Evolutionary conservation across 1,284 basidiomycete species (phyloP).

Genomic region (Apiotrichum akiyoshidainum): DNA sequence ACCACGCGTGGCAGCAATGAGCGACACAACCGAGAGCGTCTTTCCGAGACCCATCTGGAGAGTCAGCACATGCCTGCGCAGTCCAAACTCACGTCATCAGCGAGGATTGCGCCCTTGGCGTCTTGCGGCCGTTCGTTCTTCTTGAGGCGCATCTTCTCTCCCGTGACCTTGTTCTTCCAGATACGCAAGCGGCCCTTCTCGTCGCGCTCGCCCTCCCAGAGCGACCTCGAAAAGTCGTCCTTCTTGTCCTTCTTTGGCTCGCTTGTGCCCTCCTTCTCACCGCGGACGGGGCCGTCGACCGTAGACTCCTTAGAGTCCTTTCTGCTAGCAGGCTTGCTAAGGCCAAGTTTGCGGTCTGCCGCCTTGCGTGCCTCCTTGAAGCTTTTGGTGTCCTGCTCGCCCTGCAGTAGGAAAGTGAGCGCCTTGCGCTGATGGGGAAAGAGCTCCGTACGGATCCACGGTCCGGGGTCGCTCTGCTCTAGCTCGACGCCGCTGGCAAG

Average conservation of each 20-base stretch:
- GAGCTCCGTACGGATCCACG: conserved; percentile 80
- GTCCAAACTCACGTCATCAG: conserved; percentile 69
- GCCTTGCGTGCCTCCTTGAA: conserved; percentile 41
- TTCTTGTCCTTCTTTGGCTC: conserved; percentile 22
- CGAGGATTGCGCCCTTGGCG: conserved; percentile 84
- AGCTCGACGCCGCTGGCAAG: conserved; percentile 83
- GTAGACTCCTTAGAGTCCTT: conserved; percentile 20
- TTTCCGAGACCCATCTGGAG: conserved; percentile 87
- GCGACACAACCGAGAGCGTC: conserved; percentile 85
- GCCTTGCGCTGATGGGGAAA: conserved; percentile 99
- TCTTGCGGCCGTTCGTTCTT: conserved; percentile 62
- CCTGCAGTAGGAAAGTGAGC: conserved; percentile 89
- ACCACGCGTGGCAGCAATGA: conserved; percentile 78
- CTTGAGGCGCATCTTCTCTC: conserved; percentile 60
- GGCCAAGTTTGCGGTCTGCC: conserved; percentile 25
- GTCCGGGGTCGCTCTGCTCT: conserved; percentile 76
- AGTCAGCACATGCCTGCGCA: conserved; percentile 17
- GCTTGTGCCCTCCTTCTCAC: conserved; percentile 3
- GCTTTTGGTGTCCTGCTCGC: conserved; percentile 59
- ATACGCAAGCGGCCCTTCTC: conserved; percentile 59
- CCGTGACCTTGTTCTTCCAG: conserved; percentile 84
- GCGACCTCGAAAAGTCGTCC: conserved; percentile 32
- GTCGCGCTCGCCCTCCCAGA: conserved; percentile 43
- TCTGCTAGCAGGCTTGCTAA: neutral
- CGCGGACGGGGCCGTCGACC: conserved; percentile 12